phyloP scores from a whole-genome alignment of 2,329 filamentous ascomycete genomes.

The Fusarium foetens region DNA sequence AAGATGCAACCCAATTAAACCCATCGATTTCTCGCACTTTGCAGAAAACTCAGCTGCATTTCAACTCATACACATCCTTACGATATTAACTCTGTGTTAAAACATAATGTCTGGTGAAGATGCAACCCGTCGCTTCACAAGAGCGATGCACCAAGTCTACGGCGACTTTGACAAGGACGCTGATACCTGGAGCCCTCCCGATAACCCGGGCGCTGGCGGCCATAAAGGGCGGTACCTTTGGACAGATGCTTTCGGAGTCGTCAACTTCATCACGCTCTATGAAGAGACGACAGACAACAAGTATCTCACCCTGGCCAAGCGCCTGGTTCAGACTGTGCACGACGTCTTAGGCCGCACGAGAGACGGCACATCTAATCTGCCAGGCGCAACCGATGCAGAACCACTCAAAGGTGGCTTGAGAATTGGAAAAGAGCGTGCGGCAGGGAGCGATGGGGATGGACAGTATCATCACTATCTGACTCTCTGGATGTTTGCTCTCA shows the following conservation, averaged over 20 bases:
- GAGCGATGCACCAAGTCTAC: constrained; percentile 53
- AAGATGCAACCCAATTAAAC: background rate
- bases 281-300: constrained; percentile 48
- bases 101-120: constrained; percentile 6
- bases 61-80: background rate
- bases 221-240: constrained; percentile 69
- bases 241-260: constrained; percentile 69
- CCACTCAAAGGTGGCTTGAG: constrained; percentile 65
- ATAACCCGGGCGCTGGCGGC: constrained; percentile 58
- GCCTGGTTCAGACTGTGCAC: constrained; percentile 63
- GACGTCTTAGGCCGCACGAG: constrained; percentile 62
- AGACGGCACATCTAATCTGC: constrained; percentile 58
- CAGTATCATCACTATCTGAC: constrained; percentile 72
- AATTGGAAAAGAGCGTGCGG: constrained; percentile 64
- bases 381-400: constrained; percentile 61
- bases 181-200: constrained; percentile 58
- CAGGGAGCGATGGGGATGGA: constrained; percentile 64
- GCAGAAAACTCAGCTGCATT: background rate
- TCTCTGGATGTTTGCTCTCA: constrained; percentile 71
- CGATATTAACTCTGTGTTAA: background rate
- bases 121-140: constrained; percentile 45
- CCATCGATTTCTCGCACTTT: background rate
- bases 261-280: constrained; percentile 67
- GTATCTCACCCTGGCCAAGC: constrained; percentile 61
- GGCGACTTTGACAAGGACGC: constrained; percentile 47